Base-by-base conservation (phyloP, 1,284 basidiomycete genomes). In the Cutaneotrichosporon sp. region DNA sequence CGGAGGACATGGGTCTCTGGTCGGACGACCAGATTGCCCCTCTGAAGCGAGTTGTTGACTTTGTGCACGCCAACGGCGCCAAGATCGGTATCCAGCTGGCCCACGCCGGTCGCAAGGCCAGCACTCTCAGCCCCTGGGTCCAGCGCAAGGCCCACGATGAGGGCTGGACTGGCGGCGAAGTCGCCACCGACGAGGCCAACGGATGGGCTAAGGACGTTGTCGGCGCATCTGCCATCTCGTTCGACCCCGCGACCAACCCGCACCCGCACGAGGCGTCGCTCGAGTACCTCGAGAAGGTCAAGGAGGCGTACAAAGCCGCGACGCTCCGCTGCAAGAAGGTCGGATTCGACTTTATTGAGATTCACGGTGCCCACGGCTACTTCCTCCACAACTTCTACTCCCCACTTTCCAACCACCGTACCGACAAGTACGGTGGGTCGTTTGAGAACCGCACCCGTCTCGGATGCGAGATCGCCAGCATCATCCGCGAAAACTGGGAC, bases 261-360 rank as follows among this genome's bases (percentile, higher is more conserved):
- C 62, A 71, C 3, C 87, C 86, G 0, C 78, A 82, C 51, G 85
- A 77, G 46, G 77, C 85, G 68, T 76, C 79, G 1, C 66, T 76
- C 29, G 75, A 80, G 8, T 79, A 87, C 48, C 76, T 93, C 49
- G 68, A 80, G 22, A 67, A 76, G 39, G 64, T 91, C 29, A 82
- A 85, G 59, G 77, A 84, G 51, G 84, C 83, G 0, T 93, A 84
- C 65, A 67, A 80, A 5, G 79, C 80, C 16, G 82, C 88, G 3
- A 77, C 82, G 3, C 77, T 82, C 46, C 80, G 88, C 20, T 79
- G 77, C 69, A 79, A 84, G 64, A 68, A 76, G 61, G 76, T 79
- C 35, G 87, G 86, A 25, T 88, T 83, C 67, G 88, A 93, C 72
- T 88, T 87, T 61, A 84, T 93, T 54, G 88, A 93, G 64, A 70